These are phyloP conservation scores for Penicillium canariense DNA, from an alignment of 495 filamentous ascomycete species.

Conservation along the genomic window DNA sequence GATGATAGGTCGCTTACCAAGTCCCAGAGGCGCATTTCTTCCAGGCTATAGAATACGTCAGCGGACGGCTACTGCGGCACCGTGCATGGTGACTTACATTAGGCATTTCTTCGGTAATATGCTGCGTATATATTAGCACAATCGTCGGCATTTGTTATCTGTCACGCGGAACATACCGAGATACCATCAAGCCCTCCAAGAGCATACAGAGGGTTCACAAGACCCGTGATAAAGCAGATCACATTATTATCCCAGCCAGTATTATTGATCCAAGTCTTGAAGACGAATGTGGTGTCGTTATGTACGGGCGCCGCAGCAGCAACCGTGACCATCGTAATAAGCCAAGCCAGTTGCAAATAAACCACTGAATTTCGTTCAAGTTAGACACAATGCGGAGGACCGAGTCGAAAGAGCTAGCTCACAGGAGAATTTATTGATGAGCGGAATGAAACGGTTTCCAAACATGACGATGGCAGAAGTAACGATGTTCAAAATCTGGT, in stretches of 20 bases:
- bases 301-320: constrained; percentile 1
- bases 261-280: constrained; percentile 6
- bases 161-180: too few relatives aligned
- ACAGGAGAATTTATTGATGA: constrained; percentile 3
- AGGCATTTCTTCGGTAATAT: constrained; percentile 6
- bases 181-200: constrained; percentile 1
- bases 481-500: constrained; percentile 1
- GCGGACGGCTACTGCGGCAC: neutral
- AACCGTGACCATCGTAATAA: neutral
- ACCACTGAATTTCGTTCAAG: too few relatives aligned
- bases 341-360: constrained; percentile 1
- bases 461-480: constrained; percentile 1
- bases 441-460: constrained; percentile 1
- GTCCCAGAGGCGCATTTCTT: neutral
- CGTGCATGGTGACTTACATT: neutral
- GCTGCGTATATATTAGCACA: too few relatives aligned
- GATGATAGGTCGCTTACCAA: neutral
- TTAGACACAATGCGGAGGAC: too few relatives aligned
- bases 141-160: too few relatives aligned
- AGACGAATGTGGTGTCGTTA: neutral
- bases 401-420: too few relatives aligned
- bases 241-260: constrained; percentile 3
- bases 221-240: constrained; percentile 5
- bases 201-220: constrained; percentile 4
- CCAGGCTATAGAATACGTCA: neutral